These are phyloP conservation scores for Aeminium ludgeri DNA, from an alignment of 495 filamentous ascomycete genomes.

Conservation along the genomic window DNA sequence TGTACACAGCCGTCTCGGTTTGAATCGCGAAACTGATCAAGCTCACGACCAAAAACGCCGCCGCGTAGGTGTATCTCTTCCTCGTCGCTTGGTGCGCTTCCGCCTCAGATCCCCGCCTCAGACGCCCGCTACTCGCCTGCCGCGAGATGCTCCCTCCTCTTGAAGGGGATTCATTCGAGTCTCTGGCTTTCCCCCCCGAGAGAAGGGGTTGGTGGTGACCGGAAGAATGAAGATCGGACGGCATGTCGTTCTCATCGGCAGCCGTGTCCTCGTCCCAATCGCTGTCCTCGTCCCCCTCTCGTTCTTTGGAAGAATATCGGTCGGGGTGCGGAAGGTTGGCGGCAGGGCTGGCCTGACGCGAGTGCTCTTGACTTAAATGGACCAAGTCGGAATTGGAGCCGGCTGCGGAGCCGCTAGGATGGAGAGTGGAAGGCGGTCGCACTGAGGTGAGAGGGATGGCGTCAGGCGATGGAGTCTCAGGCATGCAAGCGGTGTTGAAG, in stretches of 20 bases:
- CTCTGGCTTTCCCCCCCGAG: slow-evolving; percentile 3
- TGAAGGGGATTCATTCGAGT: slow-evolving; percentile 18
- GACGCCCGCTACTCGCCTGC: slow-evolving; percentile 38
- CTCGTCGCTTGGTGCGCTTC: slow-evolving; percentile 42
- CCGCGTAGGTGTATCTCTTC: slow-evolving; percentile 72
- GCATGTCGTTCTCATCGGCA: slow-evolving; percentile 16
- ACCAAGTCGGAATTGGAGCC: slow-evolving; percentile 9
- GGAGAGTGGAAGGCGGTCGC: slow-evolving; percentile 1
- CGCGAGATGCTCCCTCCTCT: slow-evolving; percentile 12
- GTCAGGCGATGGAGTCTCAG: slow-evolving; percentile 6
- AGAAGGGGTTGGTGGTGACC: slow-evolving; percentile 13
- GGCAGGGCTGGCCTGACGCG: slow-evolving; percentile 7
- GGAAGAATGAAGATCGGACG: slow-evolving; percentile 19
- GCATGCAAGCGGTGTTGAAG: slow-evolving; percentile 15
- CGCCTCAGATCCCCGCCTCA: slow-evolving; percentile 44
- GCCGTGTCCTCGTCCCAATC: slow-evolving; percentile 17
- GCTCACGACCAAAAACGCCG: slow-evolving; percentile 61
- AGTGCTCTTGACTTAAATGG: slow-evolving; percentile 12
- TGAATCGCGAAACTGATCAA: slow-evolving; percentile 73
- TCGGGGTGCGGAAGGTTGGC: slow-evolving; percentile 6
- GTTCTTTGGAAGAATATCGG: neutral
- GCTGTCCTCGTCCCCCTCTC: slow-evolving; percentile 13
- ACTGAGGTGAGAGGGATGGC: slow-evolving; percentile 3
- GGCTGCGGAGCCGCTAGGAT: neutral
- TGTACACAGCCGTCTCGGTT: slow-evolving; percentile 87